phyloP scores from a whole-genome alignment of 2,329 filamentous ascomycete genomes.

The Pochonia chlamydosporia region DNA sequence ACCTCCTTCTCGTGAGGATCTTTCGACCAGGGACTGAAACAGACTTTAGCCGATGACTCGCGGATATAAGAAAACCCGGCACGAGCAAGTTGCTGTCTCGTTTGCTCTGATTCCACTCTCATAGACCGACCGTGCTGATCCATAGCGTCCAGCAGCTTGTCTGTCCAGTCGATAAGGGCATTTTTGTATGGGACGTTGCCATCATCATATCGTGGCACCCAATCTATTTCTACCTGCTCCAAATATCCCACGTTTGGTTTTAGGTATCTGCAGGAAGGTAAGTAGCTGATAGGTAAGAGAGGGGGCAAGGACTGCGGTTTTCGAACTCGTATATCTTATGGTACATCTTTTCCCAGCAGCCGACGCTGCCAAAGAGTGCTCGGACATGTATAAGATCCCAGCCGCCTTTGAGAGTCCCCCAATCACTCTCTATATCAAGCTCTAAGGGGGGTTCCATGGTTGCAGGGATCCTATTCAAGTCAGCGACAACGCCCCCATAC shows the following conservation, averaged over 20 bases:
- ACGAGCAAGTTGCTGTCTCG: slow-evolving; percentile 49
- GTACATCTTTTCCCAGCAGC: slow-evolving; percentile 67
- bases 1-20: slow-evolving; percentile 59
- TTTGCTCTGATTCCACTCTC: slow-evolving; percentile 29
- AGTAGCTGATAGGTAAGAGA: background rate
- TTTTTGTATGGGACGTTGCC: slow-evolving; percentile 44
- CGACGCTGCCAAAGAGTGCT: slow-evolving; percentile 67
- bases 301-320: background rate
- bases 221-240: slow-evolving; percentile 82
- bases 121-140: background rate
- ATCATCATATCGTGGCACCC: slow-evolving; percentile 66
- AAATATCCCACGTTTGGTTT: slow-evolving; percentile 66
- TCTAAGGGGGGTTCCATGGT: slow-evolving; percentile 44
- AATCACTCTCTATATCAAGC: slow-evolving; percentile 64
- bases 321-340: slow-evolving; percentile 55
- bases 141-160: background rate
- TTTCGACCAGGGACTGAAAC: slow-evolving; percentile 63
- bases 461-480: slow-evolving; percentile 52
- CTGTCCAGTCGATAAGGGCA: slow-evolving; percentile 46
- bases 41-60: slow-evolving; percentile 59
- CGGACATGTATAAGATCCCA: slow-evolving; percentile 78
- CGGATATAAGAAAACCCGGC: slow-evolving; percentile 72
- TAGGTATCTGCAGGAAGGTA: slow-evolving; percentile 52
- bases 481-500: background rate
- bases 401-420: slow-evolving; percentile 39